Evolutionary conservation across 176 grass and related monocot species (phyloP).

Genomic region (Carex cristatella): DNA sequence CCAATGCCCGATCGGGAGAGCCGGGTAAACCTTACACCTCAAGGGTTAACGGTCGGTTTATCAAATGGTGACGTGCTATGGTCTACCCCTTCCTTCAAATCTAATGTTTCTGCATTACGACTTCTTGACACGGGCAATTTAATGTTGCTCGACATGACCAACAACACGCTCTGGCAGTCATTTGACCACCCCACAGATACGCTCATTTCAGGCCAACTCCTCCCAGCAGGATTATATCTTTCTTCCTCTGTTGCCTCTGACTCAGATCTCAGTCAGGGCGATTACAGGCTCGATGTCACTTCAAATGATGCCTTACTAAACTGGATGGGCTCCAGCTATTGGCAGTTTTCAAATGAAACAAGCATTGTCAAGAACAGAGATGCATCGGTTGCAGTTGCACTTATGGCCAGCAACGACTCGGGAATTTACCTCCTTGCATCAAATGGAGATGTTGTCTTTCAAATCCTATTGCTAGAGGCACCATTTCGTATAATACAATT

Average conservation of each 20-base stretch:
- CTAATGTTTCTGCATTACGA: conserved; percentile 5
- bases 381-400: neutral
- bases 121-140: conserved; percentile 36
- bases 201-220: conserved; percentile 30
- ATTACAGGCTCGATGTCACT: conserved; percentile 23
- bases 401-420: neutral
- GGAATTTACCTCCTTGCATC: conserved; percentile 19
- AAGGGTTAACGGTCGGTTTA: conserved; percentile 23
- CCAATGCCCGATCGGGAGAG: conserved; percentile 15
- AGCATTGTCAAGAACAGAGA: neutral
- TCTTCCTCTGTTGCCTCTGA: neutral
- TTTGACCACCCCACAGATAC: conserved; percentile 46
- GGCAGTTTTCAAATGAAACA: conserved; percentile 9
- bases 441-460: conserved; percentile 30
- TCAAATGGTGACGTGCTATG: conserved; percentile 21
- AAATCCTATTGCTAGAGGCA: neutral
- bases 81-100: conserved; percentile 23
- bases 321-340: conserved; percentile 11
- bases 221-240: conserved; percentile 18
- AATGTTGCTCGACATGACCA: conserved; percentile 21
- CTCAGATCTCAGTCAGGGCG: conserved; percentile 10
- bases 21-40: conserved; percentile 23
- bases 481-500: conserved; percentile 24
- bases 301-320: conserved; percentile 9
- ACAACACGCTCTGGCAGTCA: conserved; percentile 30